Base-by-base conservation (phyloP, 768 basidiomycete species). In the Collybia sordida region DNA sequence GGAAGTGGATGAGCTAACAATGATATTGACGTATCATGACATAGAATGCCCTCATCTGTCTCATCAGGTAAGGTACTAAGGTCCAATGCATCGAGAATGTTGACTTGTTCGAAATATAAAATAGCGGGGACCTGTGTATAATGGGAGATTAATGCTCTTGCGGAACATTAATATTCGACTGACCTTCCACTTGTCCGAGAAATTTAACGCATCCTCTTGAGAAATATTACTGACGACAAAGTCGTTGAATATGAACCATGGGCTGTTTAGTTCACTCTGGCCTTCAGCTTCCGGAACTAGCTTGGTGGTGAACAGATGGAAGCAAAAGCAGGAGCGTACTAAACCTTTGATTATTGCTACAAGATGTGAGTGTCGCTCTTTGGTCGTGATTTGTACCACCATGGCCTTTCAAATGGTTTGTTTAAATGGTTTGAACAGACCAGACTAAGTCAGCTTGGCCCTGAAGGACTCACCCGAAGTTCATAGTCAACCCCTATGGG, bases 241-340 rank as follows among this genome's bases (percentile, higher is more conserved):
- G 62, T 99, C 97, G 61, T 99, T 99, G 82, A 98, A 98, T 47
- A 98, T 67, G 59, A 88, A 88, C 97, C 97, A 99, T 1, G 83
- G 81, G 47, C 82, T 84, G 17, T 56, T 56, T 14, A 61, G 48
- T 45, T 73, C 67, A 1, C 62, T 49, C 9, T 71, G 61, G 6
- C 61, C 65, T 60, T 86, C 84, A 1, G 80, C 80, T 49, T 86
- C 83, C 0, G 90, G 90, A 34, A 94, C 90, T 93, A 54, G 3
- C 23, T 19, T 36, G 22, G 22, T 27, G 43, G 38, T 35, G 27
- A 36, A 31, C 14, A 28, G 4, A 35, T 17, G 12, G 4, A 14
- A 27, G 43, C 11, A 21, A 27, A 45, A n/a, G 27, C 37, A 23
- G 34, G 23, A 21, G 25, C 40, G 31, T 6, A 6, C 61, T 75